phyloP scores from a whole-genome alignment of 805 yeast species.

The Candida glaebosa region DNA sequence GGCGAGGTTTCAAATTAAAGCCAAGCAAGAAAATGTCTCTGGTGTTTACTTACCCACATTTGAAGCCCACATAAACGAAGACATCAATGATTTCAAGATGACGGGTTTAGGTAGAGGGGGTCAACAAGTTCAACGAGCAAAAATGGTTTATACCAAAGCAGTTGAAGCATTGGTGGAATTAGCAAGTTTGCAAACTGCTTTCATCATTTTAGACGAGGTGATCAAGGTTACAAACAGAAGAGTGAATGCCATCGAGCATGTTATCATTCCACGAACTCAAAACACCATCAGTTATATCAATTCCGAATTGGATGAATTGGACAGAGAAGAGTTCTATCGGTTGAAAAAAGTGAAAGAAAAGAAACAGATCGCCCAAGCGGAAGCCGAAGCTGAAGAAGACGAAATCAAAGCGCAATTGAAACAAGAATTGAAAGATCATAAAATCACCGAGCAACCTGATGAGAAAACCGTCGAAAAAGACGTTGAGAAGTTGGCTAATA shows the following conservation, averaged over 20 bases:
- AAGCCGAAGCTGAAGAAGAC: conserved; percentile 52
- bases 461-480: conserved; percentile 26
- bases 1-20: conserved; percentile 86
- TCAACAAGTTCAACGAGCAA: conserved; percentile 94
- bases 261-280: conserved; percentile 95
- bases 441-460: conserved; percentile 13
- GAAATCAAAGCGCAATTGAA: conserved; percentile 12
- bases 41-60: conserved; percentile 95
- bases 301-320: conserved; percentile 94
- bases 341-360: conserved; percentile 94
- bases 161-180: conserved; percentile 96
- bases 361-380: conserved; percentile 78
- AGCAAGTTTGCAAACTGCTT: conserved; percentile 95
- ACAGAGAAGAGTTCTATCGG: conserved; percentile 96
- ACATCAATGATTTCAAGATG: conserved; percentile 89
- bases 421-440: conserved; percentile 12
- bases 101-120: conserved; percentile 99
- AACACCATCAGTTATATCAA: conserved; percentile 89
- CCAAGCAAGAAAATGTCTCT: conserved; percentile 92
- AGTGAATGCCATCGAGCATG: conserved; percentile 98
- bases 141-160: conserved; percentile 87
- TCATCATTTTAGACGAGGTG: conserved; percentile 93
- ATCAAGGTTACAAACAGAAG: conserved; percentile 97
- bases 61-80: conserved; percentile 78
- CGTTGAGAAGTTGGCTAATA: conserved; percentile 23